Evolutionary conservation across 495 filamentous ascomycete species (phyloP).

Genomic region (Paragyromitra xinjiangensis): DNA sequence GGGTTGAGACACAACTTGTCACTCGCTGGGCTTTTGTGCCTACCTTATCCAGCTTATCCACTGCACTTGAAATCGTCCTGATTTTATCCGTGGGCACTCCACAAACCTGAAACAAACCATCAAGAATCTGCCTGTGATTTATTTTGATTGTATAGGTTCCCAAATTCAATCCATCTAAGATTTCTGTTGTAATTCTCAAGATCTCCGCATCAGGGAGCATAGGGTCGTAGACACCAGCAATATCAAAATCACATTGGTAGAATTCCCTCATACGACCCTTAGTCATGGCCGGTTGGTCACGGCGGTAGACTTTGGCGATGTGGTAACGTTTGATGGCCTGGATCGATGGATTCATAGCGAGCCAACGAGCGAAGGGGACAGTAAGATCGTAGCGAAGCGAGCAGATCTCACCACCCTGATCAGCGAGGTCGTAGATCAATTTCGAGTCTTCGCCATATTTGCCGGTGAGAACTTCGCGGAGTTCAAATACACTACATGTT

Average conservation of each 20-base stretch:
- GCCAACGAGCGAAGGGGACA: slow-evolving; percentile 87
- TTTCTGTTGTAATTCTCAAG: slow-evolving; percentile 80
- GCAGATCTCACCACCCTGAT: slow-evolving; percentile 86
- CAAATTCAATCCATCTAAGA: slow-evolving; percentile 80
- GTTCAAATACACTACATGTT: slow-evolving; percentile 61
- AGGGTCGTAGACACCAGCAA: slow-evolving; percentile 87
- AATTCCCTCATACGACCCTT: slow-evolving; percentile 96
- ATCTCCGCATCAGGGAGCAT: slow-evolving; percentile 98
- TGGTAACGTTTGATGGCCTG: slow-evolving; percentile 86
- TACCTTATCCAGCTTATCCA: slow-evolving; percentile 95
- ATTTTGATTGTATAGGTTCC: slow-evolving; percentile 85
- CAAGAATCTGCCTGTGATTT: slow-evolving; percentile 93
- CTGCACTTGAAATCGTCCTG: slow-evolving; percentile 84
- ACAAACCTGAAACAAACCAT: slow-evolving; percentile 89
- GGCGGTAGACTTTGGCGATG: slow-evolving; percentile 79
- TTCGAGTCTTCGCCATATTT: slow-evolving; percentile 94
- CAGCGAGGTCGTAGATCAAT: slow-evolving; percentile 86
- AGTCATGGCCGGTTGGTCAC: slow-evolving; percentile 72
- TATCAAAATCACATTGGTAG: slow-evolving; percentile 98
- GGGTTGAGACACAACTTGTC: slow-evolving; percentile 23
- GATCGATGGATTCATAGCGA: slow-evolving; percentile 80
- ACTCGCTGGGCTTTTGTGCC: slow-evolving; percentile 20
- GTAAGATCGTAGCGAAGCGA: slow-evolving; percentile 90
- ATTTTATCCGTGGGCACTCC: slow-evolving; percentile 89
- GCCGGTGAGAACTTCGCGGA: slow-evolving; percentile 74